These are phyloP conservation scores for Ceratocystiopsis brevicomis DNA, from an alignment of 2,329 filamentous ascomycete species.

Conservation along the genomic window DNA sequence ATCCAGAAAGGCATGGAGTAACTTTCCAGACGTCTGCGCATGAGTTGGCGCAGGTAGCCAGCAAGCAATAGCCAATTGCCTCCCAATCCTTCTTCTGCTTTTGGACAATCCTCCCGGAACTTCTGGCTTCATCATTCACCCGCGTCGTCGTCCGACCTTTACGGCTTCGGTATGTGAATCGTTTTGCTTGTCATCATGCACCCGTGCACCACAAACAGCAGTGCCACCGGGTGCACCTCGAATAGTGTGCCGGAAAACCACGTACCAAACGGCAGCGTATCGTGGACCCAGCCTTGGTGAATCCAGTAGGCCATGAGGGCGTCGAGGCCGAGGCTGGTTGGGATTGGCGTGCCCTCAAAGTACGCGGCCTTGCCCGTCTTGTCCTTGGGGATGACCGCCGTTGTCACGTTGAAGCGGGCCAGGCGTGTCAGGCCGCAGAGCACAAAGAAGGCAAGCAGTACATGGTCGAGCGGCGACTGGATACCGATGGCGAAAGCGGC, in stretches of 20 bases:
- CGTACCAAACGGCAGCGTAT: conserved; percentile 59
- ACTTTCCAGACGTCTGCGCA: too few relatives aligned
- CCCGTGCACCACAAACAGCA: conserved; percentile 72
- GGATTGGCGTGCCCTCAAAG: conserved; percentile 94
- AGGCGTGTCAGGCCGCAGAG: conserved; percentile 85
- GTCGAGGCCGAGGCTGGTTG: conserved; percentile 67
- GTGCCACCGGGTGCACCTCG: conserved; percentile 69
- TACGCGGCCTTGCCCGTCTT: conserved; percentile 78
- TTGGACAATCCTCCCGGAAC: too few relatives aligned
- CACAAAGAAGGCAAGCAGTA: conserved; percentile 71
- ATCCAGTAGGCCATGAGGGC: conserved; percentile 82
- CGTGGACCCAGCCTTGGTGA: conserved; percentile 58
- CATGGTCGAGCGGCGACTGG: conserved; percentile 65
- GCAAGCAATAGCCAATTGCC: too few relatives aligned
- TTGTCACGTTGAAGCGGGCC: conserved; percentile 94
- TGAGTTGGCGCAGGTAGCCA: too few relatives aligned
- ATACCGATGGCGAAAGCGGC: conserved; percentile 79
- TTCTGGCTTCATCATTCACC: conserved; percentile 1
- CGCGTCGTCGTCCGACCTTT: conserved; percentile 3
- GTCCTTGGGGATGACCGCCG: conserved; percentile 77
- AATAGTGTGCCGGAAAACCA: conserved; percentile 45
- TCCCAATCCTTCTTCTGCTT: too few relatives aligned
- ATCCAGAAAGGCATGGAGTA: too few relatives aligned
- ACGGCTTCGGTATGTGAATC: conserved; percentile 83
- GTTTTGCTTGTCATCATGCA: conserved; percentile 92